Conservation (phyloP, 139 green algal genomes). For the Tetraselmis chui region DNA sequence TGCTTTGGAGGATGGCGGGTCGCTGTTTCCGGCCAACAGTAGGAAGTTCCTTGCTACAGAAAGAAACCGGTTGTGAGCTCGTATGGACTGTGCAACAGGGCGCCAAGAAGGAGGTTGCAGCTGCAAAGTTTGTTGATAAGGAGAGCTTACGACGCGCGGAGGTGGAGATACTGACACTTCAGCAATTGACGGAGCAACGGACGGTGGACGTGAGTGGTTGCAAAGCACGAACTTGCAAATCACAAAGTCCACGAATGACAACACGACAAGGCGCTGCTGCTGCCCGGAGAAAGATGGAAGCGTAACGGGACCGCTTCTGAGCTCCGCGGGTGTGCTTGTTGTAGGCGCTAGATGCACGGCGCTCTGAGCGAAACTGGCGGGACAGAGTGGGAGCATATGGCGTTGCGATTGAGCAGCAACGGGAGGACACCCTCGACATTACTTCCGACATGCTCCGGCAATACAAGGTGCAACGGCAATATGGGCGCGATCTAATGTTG, state of each 20-base stretch:
- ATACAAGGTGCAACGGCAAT: constrained; percentile 29
- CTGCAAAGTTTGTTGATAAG: constrained; percentile 41
- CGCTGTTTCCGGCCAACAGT: neutral
- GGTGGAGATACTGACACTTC: constrained; percentile 37
- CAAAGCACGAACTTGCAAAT: neutral
- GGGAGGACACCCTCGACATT: constrained; percentile 48
- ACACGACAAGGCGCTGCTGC: no score
- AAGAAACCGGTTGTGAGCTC: neutral
- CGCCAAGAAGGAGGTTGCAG: constrained; percentile 28
- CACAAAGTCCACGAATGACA: neutral
- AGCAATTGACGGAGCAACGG: constrained; percentile 34
- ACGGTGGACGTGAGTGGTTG: constrained; percentile 30
- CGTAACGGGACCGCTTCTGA: no score
- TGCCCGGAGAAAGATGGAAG: no score
- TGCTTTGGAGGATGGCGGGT: neutral
- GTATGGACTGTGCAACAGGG: neutral
- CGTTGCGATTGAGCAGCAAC: constrained; percentile 32
- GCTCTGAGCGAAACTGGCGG: constrained; percentile 37
- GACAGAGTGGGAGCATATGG: constrained; percentile 35
- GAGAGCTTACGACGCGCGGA: constrained; percentile 41
- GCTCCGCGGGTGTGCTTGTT: no score
- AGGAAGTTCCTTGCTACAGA: neutral
- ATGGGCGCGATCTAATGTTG: no score
- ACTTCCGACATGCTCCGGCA: constrained; percentile 41
- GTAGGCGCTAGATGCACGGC: constrained; percentile 36